A percentile compares a stretch with the other conserved stretches of the same genome.
These are phyloP conservation scores for Fusarium sulawesiense DNA, from an alignment of 2,329 filamentous ascomycete genomes.

Conservation along the genomic window DNA sequence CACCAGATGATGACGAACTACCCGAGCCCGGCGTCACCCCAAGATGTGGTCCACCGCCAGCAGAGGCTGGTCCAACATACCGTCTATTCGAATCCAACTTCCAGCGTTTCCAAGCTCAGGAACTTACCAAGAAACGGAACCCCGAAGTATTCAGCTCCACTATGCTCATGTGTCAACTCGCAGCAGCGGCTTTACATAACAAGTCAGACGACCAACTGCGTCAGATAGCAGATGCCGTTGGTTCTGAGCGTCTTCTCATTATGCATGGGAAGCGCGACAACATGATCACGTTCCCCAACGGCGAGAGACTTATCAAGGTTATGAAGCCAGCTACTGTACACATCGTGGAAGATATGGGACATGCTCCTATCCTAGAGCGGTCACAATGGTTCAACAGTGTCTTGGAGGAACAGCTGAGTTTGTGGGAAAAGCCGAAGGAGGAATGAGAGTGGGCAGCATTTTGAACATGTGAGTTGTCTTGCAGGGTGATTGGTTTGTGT, in stretches of 20 bases:
- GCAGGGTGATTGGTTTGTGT: not conserved
- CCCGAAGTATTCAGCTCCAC: conserved; percentile 68
- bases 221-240: conserved; percentile 74
- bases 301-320: conserved; percentile 72
- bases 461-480: not conserved
- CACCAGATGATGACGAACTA: conserved; percentile 68
- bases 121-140: conserved; percentile 77
- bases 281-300: conserved; percentile 83
- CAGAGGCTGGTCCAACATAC: conserved; percentile 53
- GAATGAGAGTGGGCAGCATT: conserved; percentile 12
- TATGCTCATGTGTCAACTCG: conserved; percentile 80
- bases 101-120: conserved; percentile 83
- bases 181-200: conserved; percentile 83
- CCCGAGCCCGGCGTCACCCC: conserved; percentile 59
- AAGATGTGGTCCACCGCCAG: conserved; percentile 50
- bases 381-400: conserved; percentile 74
- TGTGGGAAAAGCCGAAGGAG: conserved; percentile 60
- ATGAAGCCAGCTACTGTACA: conserved; percentile 70
- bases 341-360: conserved; percentile 78
- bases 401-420: conserved; percentile 67
- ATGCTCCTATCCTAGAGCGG: conserved; percentile 80
- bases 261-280: conserved; percentile 79
- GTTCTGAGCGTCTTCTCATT: conserved; percentile 78
- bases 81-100: conserved; percentile 77
- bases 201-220: conserved; percentile 69